Base-by-base conservation (phyloP, 805 yeast species). In the Cyberlindnera xylosilytica region DNA sequence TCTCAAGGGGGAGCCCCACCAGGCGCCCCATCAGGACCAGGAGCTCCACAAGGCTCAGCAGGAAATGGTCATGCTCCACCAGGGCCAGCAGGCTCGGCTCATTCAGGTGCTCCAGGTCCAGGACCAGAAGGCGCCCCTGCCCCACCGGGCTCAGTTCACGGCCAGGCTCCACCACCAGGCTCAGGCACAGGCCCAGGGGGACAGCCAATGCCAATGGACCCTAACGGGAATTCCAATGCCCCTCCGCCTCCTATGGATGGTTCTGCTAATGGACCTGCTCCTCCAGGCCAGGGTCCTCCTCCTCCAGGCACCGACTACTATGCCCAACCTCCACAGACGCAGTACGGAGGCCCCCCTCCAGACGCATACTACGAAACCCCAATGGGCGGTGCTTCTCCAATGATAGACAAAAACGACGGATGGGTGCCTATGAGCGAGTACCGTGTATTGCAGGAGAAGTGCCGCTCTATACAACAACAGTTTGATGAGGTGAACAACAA, bases 391-490 rank as follows among this genome's bases (percentile, higher is more conserved):
- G 9, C 15, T 5, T 9, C 23, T 18, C 34, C 34, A 8, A 15
- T 8, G 6, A 17, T 15, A 15, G 15, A 6, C n/a, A n/a, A n/a
- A 26, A 12, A 10, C 12, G n/a, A 12, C 29, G 5, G n/a, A 15
- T n/a, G 32, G 36, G 18, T n/a, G 11, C 17, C n/a, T 3, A 19
- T 15, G n/a, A 33, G 27, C 4, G 32, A 26, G 33, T 16, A 27
- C n/a, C 20, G 28, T 8, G 22, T 27, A 5, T 10, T 36, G 13
- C 10, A 20, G 12, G 19, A 27, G 13, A 36, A 36, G 27, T n/a
- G 28, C 16, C 24, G 33, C 13, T 7, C 62, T 28, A 49, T 59
- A n/a, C 52, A 53, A n/a, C 34, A 15, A 6, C 36, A 63, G 34
- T 63, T 62, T 13, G 44, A 46, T 10, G 18, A 50, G 4, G 12